phyloP scores from a whole-genome alignment of 2,329 filamentous ascomycete species.

The Chrysosporium queenslandicum region DNA sequence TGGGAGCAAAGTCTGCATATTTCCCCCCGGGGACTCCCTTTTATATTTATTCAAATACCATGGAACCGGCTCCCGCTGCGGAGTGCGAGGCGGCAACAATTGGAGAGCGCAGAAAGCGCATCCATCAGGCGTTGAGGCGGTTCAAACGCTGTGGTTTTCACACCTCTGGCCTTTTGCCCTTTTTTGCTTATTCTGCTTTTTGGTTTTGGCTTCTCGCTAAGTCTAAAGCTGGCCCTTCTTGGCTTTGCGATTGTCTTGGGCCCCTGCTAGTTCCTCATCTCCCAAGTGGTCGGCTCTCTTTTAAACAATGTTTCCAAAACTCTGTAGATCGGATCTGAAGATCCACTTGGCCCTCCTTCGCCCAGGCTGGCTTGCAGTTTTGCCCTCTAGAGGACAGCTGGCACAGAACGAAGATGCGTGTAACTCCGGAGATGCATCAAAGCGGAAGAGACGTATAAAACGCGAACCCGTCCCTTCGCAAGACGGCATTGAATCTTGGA shows the following conservation, averaged over 20 bases:
- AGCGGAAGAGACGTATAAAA: too few relatives aligned
- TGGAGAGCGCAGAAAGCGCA: too few relatives aligned
- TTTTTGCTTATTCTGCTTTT: neutral
- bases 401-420: neutral
- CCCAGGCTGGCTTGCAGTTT: constrained; percentile 4
- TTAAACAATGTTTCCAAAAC: constrained; percentile 2
- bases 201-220: neutral
- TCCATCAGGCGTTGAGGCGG: too few relatives aligned
- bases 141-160: too few relatives aligned
- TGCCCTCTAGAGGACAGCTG: neutral
- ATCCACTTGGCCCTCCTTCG: neutral
- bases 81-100: neutral
- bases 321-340: neutral
- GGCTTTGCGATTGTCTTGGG: neutral
- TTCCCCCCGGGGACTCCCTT: neutral
- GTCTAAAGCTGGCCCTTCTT: constrained; percentile 1
- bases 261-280: neutral
- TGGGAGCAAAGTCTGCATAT: neutral
- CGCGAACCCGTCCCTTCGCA: too few relatives aligned
- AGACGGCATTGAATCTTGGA: too few relatives aligned
- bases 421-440: neutral
- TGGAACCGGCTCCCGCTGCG: constrained; percentile 5
- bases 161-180: neutral
- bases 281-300: constrained; percentile 5
- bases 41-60: neutral